These are phyloP conservation scores for Osmanthus fragrans DNA, from an alignment of 257 asterid genomes.

Conservation along the genomic window DNA sequence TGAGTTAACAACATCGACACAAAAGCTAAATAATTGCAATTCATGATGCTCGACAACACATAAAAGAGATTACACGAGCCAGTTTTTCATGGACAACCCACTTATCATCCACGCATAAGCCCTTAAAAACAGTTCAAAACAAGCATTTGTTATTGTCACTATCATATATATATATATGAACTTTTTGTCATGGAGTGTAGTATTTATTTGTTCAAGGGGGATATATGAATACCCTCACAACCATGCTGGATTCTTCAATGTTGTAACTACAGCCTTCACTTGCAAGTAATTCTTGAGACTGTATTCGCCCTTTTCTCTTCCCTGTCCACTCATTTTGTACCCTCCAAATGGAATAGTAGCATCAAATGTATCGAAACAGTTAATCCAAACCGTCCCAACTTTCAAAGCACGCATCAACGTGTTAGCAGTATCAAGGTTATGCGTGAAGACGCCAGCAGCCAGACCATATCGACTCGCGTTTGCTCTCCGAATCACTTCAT, in stretches of 20 bases:
- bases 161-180: background rate
- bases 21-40: no score
- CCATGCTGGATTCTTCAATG: conserved; percentile 90
- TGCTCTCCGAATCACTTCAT: conserved; percentile 74
- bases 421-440: conserved; percentile 81
- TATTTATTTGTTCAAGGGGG: background rate
- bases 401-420: conserved; percentile 75
- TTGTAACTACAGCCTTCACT: conserved; percentile 85
- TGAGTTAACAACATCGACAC: no score
- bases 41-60: no score
- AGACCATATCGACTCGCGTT: conserved; percentile 66
- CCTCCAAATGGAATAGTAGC: conserved; percentile 98
- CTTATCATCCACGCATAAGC: no score
- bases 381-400: conserved; percentile 86
- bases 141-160: background rate
- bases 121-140: no score
- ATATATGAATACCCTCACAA: conserved; percentile 35
- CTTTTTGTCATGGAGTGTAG: background rate
- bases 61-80: no score
- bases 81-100: no score
- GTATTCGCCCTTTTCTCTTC: conserved; percentile 92
- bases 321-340: conserved; percentile 93
- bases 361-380: conserved; percentile 77
- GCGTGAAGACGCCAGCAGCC: conserved; percentile 92
- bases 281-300: conserved; percentile 87